These are phyloP conservation scores for Lodderomyces elongisporus DNA, from an alignment of 1,139 yeast species.

Conservation along the genomic window DNA sequence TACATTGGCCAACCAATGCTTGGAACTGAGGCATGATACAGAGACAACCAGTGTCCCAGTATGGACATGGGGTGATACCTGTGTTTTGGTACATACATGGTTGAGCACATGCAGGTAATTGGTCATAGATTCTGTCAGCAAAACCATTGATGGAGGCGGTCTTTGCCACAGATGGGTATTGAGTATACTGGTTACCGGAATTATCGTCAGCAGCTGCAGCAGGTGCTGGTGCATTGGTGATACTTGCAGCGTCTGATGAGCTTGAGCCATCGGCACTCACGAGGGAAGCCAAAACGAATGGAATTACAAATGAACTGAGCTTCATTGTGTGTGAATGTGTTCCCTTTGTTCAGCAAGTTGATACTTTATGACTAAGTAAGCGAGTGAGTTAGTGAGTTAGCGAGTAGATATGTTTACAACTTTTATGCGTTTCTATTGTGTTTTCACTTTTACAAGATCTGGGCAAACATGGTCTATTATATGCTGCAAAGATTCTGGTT, in stretches of 20 bases:
- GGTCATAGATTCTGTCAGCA: slow-evolving; percentile 28
- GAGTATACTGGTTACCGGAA: slow-evolving; percentile 14
- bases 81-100: slow-evolving; percentile 27
- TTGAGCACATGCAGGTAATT: slow-evolving; percentile 21
- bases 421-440: too few relatives aligned
- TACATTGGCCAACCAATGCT: slow-evolving; percentile 25
- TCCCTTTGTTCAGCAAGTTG: too few relatives aligned
- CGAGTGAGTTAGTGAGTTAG: too few relatives aligned
- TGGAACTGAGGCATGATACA: slow-evolving; percentile 31
- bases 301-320: slow-evolving; percentile 7
- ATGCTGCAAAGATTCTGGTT: too few relatives aligned
- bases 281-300: slow-evolving; percentile 7
- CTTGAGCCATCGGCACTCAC: slow-evolving; percentile 2
- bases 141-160: slow-evolving; percentile 36
- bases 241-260: too few relatives aligned
- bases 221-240: background rate
- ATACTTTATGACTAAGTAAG: too few relatives aligned
- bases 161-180: slow-evolving; percentile 30
- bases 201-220: slow-evolving; percentile 4
- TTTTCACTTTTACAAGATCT: too few relatives aligned
- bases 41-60: slow-evolving; percentile 36
- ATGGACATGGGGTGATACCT: slow-evolving; percentile 30
- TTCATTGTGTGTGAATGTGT: too few relatives aligned
- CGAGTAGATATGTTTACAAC: too few relatives aligned
- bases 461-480: too few relatives aligned